Percentiles rank a stretch among this genome's conserved stretches.
Evolutionary conservation across 2,329 filamentous ascomycete genomes (phyloP).

Genomic region (Exophiala lecanii-corni): DNA sequence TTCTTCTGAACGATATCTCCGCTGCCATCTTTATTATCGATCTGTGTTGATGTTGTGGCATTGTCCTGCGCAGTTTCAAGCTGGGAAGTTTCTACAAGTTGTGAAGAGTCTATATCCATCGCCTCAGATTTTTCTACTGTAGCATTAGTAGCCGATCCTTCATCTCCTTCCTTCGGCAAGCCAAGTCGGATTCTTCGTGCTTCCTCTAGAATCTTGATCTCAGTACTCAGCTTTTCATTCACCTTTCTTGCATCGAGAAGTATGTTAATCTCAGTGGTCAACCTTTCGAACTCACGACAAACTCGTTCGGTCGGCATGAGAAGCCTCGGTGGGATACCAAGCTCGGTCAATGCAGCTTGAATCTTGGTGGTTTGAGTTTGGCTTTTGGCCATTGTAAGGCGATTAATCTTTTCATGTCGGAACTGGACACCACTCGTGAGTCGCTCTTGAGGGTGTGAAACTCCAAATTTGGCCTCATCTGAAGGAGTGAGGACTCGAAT

Average conservation of each 20-base stretch:
- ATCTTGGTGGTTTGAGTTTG: slow-evolving; percentile 48
- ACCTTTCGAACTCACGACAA: slow-evolving; percentile 46
- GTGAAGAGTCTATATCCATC: slow-evolving; percentile 24
- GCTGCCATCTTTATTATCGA: slow-evolving; percentile 18
- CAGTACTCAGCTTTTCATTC: slow-evolving; percentile 44
- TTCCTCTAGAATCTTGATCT: slow-evolving; percentile 44
- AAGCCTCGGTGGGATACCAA: slow-evolving; percentile 43
- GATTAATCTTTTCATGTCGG: slow-evolving; percentile 59
- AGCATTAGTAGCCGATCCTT: background rate
- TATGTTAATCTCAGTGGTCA: slow-evolving; percentile 44
- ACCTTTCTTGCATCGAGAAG: slow-evolving; percentile 46
- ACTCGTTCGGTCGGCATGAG: slow-evolving; percentile 49
- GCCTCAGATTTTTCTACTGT: slow-evolving; percentile 8
- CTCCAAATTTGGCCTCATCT: slow-evolving; percentile 76
- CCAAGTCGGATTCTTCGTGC: slow-evolving; percentile 24
- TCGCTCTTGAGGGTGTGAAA: slow-evolving; percentile 78
- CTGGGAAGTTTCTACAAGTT: slow-evolving; percentile 8
- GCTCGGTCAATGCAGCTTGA: slow-evolving; percentile 42
- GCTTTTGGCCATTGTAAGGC: slow-evolving; percentile 47
- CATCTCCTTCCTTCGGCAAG: slow-evolving; percentile 23
- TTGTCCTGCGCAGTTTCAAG: slow-evolving; percentile 12
- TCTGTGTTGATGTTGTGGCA: slow-evolving; percentile 18
- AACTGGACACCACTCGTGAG: slow-evolving; percentile 83
- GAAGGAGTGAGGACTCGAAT: slow-evolving; percentile 68
- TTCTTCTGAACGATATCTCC: slow-evolving; percentile 60